Base-by-base conservation (phyloP, 2,329 filamentous ascomycete species). In the Colletotrichum tanaceti region DNA sequence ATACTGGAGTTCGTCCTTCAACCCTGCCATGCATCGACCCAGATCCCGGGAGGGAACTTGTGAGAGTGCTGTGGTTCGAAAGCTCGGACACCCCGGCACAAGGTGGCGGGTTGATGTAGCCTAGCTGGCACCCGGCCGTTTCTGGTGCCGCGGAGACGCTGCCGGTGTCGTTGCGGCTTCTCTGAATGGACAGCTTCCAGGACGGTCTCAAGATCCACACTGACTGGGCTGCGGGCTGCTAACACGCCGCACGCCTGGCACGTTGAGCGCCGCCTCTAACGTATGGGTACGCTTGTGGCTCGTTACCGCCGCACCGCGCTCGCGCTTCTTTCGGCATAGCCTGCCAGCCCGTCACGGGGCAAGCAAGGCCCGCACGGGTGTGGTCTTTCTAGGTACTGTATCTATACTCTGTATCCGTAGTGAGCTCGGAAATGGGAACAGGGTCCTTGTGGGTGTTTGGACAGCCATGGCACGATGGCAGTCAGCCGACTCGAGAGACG, bases 1-100 rank as follows among this genome's bases (percentile, higher is more conserved):
- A 46, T 28, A n/a, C 43, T 55, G 22, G 28, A 38, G 54, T 20
- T 65, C 38, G 60, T n/a, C n/a, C 24, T 24, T 61, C 41, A 38
- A 46, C 16, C 60, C 54, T 65, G 54, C 43, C 47, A 39, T 43
- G 47, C 52, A 57, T 43, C 43, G 28, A 58, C 52, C 58, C 52
- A 67, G 46, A 58, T 62, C 58, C 58, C 55, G n/a, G 63, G 50
- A 66, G 43, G 55, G 63, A 62, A 66, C 58, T 66, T 66, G 58
- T 66, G 58, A 28, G 38, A 60, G 65, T 44, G 47, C 61, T 50
- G 54, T 67, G 49, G 66, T 66, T 69, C 58, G 50, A 67, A 61
- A 63, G 52, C 67, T 62, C 58, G 57, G 44, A 47, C 52, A 38
- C 50, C 35, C 35, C 46, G 41, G 47, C 67, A 47, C 43, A 41